Conservation (phyloP, 1,284 basidiomycete genomes). For the Exobasidium cylindrosporum region DNA sequence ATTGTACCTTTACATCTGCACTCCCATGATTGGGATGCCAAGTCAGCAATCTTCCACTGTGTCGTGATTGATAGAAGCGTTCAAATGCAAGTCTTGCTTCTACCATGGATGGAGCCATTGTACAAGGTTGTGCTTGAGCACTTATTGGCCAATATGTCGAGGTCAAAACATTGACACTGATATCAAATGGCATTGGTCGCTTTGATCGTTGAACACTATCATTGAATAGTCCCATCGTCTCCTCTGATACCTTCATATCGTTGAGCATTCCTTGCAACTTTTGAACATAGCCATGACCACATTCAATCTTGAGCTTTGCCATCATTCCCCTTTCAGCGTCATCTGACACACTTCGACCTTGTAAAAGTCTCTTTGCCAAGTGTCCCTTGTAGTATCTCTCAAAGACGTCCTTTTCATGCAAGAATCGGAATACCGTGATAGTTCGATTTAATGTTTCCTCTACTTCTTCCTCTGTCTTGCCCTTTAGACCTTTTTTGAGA, state of each 20-base stretch:
- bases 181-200: constrained; percentile 70
- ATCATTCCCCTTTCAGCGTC: constrained; percentile 98
- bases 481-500: constrained; percentile 89
- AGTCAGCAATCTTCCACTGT: constrained; percentile 82
- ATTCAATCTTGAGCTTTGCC: constrained; percentile 94
- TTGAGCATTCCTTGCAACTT: constrained; percentile 99
- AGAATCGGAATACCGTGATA: constrained; percentile 88
- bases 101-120: constrained; percentile 33
- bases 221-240: constrained; percentile 75
- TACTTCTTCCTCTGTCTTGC: constrained; percentile 90
- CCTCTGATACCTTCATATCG: constrained; percentile 86
- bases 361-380: constrained; percentile 84
- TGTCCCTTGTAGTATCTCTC: constrained; percentile 97
- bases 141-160: constrained; percentile 52
- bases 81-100: constrained; percentile 68
- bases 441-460: constrained; percentile 88
- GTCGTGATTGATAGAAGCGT: constrained; percentile 81
- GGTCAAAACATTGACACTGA: constrained; percentile 60
- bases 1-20: constrained; percentile 80
- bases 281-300: constrained; percentile 94
- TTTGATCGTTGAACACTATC: constrained; percentile 30
- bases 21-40: constrained; percentile 93
- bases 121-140: constrained; percentile 33
- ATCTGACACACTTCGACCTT: constrained; percentile 83
- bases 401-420: constrained; percentile 94